A percentile compares a stretch with the other conserved stretches of the same genome.
phyloP scores from a whole-genome alignment of 495 filamentous ascomycete species.

The Tuber indicum region DNA sequence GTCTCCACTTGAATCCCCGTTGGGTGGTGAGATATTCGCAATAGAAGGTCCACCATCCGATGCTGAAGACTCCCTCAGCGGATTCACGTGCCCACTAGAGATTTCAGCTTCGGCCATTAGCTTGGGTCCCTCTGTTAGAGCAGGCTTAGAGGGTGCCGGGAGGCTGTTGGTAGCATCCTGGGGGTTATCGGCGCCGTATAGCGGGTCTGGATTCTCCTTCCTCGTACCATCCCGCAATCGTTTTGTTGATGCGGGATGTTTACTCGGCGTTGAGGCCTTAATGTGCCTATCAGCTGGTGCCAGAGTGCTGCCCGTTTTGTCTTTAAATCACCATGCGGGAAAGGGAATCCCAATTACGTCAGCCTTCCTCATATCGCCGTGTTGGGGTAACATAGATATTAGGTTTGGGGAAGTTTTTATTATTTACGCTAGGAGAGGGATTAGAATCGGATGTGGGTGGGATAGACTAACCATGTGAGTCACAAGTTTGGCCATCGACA shows the following conservation, averaged over 20 bases:
- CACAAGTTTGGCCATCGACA: not conserved
- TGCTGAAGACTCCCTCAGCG: not conserved
- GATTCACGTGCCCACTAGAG: not conserved
- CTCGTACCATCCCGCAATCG: not conserved
- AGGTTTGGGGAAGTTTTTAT: not conserved
- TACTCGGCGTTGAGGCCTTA: not conserved
- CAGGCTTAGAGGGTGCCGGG: not conserved
- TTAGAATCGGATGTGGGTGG: not conserved
- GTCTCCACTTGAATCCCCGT: not conserved
- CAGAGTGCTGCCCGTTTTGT: not conserved
- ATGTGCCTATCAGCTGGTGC: not conserved
- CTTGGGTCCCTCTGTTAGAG: not conserved
- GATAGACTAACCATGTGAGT: not conserved
- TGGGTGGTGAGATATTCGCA: not conserved
- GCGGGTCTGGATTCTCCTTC: not conserved
- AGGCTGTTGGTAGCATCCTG: not conserved
- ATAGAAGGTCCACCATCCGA: not conserved
- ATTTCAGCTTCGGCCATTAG: not conserved
- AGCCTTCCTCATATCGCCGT: not conserved
- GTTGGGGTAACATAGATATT: not conserved
- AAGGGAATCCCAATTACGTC: not conserved
- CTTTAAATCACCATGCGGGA: not conserved
- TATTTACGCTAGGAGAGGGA: not conserved
- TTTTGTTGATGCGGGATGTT: constrained; percentile 2
- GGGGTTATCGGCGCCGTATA: not conserved